These are phyloP conservation scores for Arabidopsis lyrata DNA, from an alignment of 441 rosid genomes.

Conservation along the genomic window DNA sequence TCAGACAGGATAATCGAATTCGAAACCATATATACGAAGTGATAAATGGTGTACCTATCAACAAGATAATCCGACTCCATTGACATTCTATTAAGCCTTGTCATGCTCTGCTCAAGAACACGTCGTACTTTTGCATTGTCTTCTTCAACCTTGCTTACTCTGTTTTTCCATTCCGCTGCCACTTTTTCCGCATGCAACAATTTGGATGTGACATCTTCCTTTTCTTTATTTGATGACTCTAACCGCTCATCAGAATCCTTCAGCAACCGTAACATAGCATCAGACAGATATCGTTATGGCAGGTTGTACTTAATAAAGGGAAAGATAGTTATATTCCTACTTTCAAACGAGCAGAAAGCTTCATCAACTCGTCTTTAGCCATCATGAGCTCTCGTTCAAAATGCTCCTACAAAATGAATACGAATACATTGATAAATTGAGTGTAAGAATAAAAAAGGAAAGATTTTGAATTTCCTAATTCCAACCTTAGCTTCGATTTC, in stretches of 20 bases:
- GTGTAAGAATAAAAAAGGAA: background rate
- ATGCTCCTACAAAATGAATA: constrained; percentile 61
- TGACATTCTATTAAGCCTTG: constrained; percentile 93
- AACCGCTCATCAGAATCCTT: constrained; percentile 62
- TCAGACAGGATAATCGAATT: background rate
- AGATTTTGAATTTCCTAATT: background rate
- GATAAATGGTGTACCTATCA: constrained; percentile 64
- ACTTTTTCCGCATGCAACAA: constrained; percentile 64
- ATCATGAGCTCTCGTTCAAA: constrained; percentile 74
- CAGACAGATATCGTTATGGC: background rate
- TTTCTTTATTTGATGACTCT: constrained; percentile 66
- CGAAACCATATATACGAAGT: background rate
- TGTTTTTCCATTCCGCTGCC: constrained; percentile 67
- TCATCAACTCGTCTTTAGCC: constrained; percentile 78
- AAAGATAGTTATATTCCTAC: constrained; percentile 50
- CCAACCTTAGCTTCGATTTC: constrained; percentile 95
- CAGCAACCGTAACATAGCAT: constrained; percentile 22
- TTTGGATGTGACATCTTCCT: constrained; percentile 69
- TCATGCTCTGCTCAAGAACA: constrained; percentile 93
- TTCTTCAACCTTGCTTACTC: constrained; percentile 85
- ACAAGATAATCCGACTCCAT: constrained; percentile 89
- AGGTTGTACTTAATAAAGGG: constrained; percentile 2
- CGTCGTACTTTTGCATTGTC: constrained; percentile 85
- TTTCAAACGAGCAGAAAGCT: constrained; percentile 64
- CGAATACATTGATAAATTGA: background rate